These are phyloP conservation scores for Chlamydomonas sp. DNA, from an alignment of 139 green algal genomes.

Conservation along the genomic window DNA sequence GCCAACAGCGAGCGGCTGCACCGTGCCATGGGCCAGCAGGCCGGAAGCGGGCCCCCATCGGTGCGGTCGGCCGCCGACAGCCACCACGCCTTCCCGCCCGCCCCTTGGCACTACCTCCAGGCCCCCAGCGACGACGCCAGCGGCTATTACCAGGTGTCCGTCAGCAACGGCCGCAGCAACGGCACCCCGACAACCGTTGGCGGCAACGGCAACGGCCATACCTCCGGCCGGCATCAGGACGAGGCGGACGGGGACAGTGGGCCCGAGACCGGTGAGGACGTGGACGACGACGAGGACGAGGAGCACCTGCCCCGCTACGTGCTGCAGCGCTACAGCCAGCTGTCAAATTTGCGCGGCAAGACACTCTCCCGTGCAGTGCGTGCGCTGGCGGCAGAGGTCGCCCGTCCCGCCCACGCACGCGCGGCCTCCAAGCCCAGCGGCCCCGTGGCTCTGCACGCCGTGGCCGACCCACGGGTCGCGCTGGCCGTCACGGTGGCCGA, in stretches of 20 bases:
- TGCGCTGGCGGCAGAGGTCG: not conserved
- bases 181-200: not conserved
- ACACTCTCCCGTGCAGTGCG: not conserved
- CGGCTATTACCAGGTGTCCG: not conserved
- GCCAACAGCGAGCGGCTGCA: not conserved
- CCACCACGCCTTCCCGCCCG: not conserved
- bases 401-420: not conserved
- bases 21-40: not conserved
- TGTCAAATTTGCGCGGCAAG: not conserved
- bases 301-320: not conserved
- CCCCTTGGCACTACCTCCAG: not conserved
- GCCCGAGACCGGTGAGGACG: not conserved
- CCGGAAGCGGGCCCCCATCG: too few relatives aligned
- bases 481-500: too few relatives aligned
- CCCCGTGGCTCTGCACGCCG: too few relatives aligned
- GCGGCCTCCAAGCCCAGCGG: not conserved
- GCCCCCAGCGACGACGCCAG: not conserved
- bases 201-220: not conserved
- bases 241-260: not conserved
- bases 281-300: not conserved
- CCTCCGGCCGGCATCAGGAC: too few relatives aligned
- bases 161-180: not conserved
- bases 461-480: too few relatives aligned
- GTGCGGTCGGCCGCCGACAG: not conserved
- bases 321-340: slow-evolving; percentile 1